These are phyloP conservation scores for Telfairia occidentalis DNA, from an alignment of 331 rosid species.

Conservation along the genomic window DNA sequence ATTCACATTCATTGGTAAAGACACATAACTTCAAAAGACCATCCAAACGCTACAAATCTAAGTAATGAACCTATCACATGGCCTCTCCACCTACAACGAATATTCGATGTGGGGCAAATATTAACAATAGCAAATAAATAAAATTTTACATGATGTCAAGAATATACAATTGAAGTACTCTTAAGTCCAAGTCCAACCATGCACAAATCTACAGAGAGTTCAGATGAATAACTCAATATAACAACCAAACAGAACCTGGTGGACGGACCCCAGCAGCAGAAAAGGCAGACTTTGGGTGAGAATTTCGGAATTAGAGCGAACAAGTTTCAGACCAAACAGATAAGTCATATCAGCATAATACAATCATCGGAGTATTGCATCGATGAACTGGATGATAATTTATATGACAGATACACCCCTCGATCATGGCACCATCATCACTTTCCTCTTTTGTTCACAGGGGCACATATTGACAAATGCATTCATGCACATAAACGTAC, in stretches of 20 bases:
- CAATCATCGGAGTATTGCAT: background rate
- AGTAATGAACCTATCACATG: background rate
- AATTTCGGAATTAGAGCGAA: background rate
- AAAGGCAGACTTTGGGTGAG: background rate
- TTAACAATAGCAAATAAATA: background rate
- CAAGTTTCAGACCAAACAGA: background rate
- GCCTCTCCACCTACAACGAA: background rate
- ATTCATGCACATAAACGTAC: background rate
- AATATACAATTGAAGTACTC: background rate
- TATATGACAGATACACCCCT: background rate
- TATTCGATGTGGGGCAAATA: background rate
- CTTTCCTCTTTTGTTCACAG: background rate
- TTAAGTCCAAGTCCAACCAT: background rate
- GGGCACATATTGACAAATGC: background rate
- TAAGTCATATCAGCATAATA: background rate
- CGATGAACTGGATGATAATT: background rate
- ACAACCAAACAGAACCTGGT: background rate
- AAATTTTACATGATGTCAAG: background rate
- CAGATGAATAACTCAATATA: background rate
- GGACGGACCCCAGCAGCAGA: constrained; percentile 1
- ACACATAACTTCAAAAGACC: background rate
- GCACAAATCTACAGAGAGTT: background rate
- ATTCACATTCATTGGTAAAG: background rate
- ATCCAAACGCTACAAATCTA: background rate
- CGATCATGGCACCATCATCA: background rate